phyloP scores from a whole-genome alignment of 495 filamentous ascomycete species.

The Aspergillus campestris region DNA sequence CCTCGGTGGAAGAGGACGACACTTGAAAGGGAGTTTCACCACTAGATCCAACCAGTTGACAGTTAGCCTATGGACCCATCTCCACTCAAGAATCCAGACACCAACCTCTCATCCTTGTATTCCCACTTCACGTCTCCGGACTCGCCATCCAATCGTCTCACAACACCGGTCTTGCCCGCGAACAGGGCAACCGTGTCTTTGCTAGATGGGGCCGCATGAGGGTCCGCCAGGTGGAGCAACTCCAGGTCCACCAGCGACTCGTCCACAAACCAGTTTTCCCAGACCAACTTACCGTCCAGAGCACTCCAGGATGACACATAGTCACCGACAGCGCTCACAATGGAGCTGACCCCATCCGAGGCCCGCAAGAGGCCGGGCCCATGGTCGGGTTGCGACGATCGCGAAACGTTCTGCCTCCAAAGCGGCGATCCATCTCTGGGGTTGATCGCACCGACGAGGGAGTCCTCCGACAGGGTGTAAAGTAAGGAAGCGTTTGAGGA shows the following conservation, averaged over 20 bases:
- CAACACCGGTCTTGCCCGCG: constrained; percentile 43
- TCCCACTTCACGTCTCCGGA: constrained; percentile 76
- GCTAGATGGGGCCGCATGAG: constrained; percentile 26
- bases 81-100: not conserved
- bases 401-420: constrained; percentile 72
- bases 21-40: constrained; percentile 69
- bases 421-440: constrained; percentile 75
- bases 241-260: constrained; percentile 69
- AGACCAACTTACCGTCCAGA: constrained; percentile 66
- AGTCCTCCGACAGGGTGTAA: constrained; percentile 79
- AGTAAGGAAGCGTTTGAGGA: constrained; percentile 80
- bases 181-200: constrained; percentile 68
- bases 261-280: constrained; percentile 50
- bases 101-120: constrained; percentile 51
- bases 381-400: constrained; percentile 21
- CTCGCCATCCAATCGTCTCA: constrained; percentile 62
- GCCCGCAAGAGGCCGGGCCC: constrained; percentile 53
- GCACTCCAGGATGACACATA: constrained; percentile 78
- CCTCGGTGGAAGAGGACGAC: constrained; percentile 60
- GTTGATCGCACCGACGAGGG: constrained; percentile 79
- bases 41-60: constrained; percentile 23
- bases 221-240: constrained; percentile 63
- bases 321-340: constrained; percentile 61
- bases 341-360: constrained; percentile 61
- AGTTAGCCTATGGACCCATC: constrained; percentile 9